phyloP scores from a whole-genome alignment of 2,329 filamentous ascomycete genomes.

The Penicillium occitanis region DNA sequence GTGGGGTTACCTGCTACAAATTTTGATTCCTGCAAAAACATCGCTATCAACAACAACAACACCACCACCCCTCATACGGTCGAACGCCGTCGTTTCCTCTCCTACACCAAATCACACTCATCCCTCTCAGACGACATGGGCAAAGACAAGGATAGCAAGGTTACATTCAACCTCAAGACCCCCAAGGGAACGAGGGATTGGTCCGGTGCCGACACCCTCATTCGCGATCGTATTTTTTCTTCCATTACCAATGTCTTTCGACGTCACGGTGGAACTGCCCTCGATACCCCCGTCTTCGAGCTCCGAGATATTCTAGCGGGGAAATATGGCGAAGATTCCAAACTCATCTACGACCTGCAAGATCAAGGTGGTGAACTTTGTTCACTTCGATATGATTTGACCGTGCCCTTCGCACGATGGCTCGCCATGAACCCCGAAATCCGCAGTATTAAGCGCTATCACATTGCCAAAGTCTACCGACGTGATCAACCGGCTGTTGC shows the following conservation, averaged over 20 bases:
- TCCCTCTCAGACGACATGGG: conserved; percentile 17
- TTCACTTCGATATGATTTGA: conserved; percentile 82
- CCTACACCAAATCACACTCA: conserved; percentile 13
- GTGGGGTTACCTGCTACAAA: conserved; percentile 19
- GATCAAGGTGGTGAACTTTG: conserved; percentile 85
- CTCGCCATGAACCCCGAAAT: conserved; percentile 85
- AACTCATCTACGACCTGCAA: conserved; percentile 85
- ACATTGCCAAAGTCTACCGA: conserved; percentile 89
- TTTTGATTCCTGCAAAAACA: conserved; percentile 18
- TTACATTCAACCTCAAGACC: conserved; percentile 70
- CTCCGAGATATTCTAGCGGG: conserved; percentile 81
- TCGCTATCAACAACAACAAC: conserved; percentile 5
- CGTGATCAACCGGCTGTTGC: conserved; percentile 81
- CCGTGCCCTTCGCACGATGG: conserved; percentile 88
- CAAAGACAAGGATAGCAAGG: conserved; percentile 33
- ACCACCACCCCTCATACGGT: conserved; percentile 13
- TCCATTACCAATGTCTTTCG: conserved; percentile 78
- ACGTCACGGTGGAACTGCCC: conserved; percentile 74
- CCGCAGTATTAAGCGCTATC: conserved; percentile 86
- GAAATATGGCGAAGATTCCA: conserved; percentile 90
- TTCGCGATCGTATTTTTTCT: conserved; percentile 76
- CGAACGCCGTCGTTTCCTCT: conserved; percentile 22
- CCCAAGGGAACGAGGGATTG: conserved; percentile 91
- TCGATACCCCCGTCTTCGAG: conserved; percentile 84
- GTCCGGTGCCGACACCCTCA: conserved; percentile 74